A percentile compares a stretch with the other conserved stretches of the same genome.
These are phyloP conservation scores for Phylloporus rhodoxanthus DNA, from an alignment of 768 basidiomycete genomes.

Conservation along the genomic window DNA sequence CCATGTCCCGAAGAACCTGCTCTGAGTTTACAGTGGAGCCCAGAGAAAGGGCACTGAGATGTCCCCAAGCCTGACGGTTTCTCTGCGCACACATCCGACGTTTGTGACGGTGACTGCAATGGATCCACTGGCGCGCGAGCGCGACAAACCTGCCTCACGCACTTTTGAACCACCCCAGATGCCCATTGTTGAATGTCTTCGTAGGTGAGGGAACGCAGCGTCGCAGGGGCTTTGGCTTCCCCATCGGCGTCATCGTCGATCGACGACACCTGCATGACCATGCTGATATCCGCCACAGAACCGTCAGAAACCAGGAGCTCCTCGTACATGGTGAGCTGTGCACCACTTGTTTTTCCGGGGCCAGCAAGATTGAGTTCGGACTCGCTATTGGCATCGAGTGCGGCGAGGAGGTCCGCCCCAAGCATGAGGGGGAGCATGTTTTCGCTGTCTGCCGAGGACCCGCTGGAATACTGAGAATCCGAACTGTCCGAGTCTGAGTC, in stretches of 20 bases:
- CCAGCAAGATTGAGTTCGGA: constrained; percentile 14
- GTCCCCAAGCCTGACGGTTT: constrained; percentile 17
- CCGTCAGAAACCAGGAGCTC: constrained; percentile 12
- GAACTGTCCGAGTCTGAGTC: constrained; percentile 14
- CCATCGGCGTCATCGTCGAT: constrained; percentile 6
- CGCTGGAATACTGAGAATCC: constrained; percentile 17
- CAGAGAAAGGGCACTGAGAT: constrained; percentile 23
- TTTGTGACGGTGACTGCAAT: constrained; percentile 21
- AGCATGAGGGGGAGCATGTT: constrained; percentile 22
- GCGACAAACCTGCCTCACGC: constrained; percentile 12
- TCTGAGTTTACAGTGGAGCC: constrained; percentile 20
- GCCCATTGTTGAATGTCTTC: constrained; percentile 26
- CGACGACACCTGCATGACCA: constrained; percentile 19
- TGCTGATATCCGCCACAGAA: constrained; percentile 18
- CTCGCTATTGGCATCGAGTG: constrained; percentile 25
- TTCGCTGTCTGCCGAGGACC: constrained; percentile 14
- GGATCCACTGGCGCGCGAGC: constrained; percentile 8
- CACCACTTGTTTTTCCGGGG: neutral
- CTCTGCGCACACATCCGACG: constrained; percentile 24
- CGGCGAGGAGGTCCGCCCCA: constrained; percentile 24
- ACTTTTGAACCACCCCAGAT: constrained; percentile 24
- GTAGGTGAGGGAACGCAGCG: constrained; percentile 12
- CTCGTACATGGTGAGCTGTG: constrained; percentile 3
- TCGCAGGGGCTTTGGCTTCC: constrained; percentile 6
- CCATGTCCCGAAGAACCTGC: neutral